A percentile compares a stretch with the other conserved stretches of the same genome.
Conservation (phyloP, 257 asterid genomes). For the Solanum clarkiae region DNA sequence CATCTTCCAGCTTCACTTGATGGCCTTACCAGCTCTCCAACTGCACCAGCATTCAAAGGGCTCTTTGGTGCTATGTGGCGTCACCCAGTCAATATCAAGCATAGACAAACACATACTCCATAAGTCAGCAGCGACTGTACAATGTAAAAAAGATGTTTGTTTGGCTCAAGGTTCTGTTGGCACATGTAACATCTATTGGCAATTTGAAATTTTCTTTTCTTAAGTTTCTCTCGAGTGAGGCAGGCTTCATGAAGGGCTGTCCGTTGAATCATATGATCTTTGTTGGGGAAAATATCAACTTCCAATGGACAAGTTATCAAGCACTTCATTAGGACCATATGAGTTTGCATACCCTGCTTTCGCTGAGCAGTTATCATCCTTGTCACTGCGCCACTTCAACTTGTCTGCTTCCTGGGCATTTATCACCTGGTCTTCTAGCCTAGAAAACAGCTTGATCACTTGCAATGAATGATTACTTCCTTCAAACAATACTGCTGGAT, state of each 20-base stretch:
- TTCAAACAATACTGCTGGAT: neutral
- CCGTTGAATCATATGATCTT: neutral
- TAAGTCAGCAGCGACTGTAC: neutral
- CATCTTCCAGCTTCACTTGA: neutral
- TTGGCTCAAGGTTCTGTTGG: neutral
- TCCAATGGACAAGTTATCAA: neutral
- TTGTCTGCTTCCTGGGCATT: neutral
- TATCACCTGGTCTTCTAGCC: neutral
- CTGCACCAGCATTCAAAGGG: neutral
- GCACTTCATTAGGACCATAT: neutral
- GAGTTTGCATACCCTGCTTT: neutral
- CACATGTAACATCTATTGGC: neutral
- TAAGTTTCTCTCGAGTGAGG: neutral
- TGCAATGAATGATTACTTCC: neutral
- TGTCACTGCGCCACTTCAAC: neutral
- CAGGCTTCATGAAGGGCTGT: neutral
- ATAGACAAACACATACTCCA: neutral
- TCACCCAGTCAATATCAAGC: neutral
- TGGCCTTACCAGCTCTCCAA: neutral
- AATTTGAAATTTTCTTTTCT: neutral
- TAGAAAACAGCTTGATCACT: neutral
- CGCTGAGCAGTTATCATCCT: neutral
- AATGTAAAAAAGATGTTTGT: neutral
- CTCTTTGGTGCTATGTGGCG: neutral
- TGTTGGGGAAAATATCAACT: neutral